Evolutionary conservation across 352 stramenopile species (phyloP).

Genomic region (Pythium pectinolyticum): DNA sequence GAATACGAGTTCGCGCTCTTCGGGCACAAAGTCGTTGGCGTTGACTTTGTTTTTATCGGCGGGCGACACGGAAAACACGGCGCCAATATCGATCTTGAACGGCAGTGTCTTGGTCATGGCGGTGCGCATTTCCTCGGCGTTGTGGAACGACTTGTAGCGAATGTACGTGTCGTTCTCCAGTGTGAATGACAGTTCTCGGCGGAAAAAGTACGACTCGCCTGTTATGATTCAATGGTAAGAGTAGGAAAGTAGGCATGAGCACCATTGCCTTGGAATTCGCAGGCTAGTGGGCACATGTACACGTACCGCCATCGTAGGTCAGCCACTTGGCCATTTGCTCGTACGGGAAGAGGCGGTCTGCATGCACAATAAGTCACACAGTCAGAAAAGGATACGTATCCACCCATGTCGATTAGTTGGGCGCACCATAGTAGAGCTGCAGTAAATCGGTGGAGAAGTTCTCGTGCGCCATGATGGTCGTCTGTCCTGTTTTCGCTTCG

Average conservation of each 20-base stretch:
- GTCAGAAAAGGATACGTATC: background rate
- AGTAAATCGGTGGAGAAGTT: conserved; percentile 85
- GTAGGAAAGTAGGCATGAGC: background rate
- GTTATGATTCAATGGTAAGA: conserved; percentile 3
- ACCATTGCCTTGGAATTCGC: background rate
- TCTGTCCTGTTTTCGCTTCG: background rate
- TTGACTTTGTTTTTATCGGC: conserved; percentile 88
- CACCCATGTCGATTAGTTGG: no score
- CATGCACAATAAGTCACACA: background rate
- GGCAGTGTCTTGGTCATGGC: conserved; percentile 93
- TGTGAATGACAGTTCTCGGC: conserved; percentile 98
- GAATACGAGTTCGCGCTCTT: conserved; percentile 98
- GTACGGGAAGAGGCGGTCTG: conserved; percentile 87
- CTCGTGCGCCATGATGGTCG: conserved; percentile 57
- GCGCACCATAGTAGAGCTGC: conserved; percentile 84
- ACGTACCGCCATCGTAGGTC: conserved; percentile 72
- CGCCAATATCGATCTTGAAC: conserved; percentile 99
- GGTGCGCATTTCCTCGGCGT: conserved; percentile 81
- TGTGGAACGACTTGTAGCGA: conserved; percentile 95
- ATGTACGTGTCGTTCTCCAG: conserved; percentile 99
- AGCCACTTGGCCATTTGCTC: conserved; percentile 85
- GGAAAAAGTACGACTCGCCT: conserved; percentile 82
- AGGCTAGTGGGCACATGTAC: no score
- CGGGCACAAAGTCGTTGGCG: conserved; percentile 84
- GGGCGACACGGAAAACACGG: conserved; percentile 91